Evolutionary conservation across 306 rosid genomes (phyloP), one percentile per base, ranked within the genome.

Genomic region (Medicago lupulina): DNA sequence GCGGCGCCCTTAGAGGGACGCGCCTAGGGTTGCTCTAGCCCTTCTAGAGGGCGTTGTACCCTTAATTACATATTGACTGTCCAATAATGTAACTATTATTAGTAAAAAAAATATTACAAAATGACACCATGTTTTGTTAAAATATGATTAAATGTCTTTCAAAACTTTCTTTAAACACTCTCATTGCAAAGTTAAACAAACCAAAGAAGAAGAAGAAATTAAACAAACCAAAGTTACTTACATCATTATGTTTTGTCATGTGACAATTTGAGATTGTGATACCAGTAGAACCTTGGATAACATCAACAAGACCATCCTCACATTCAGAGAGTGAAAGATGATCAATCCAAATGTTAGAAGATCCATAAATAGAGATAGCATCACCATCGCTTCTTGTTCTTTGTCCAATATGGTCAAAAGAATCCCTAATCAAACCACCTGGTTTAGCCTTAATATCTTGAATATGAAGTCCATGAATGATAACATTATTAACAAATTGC

Each of bases 191-290:
- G n/a, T n/a, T n/a, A n/a, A n/a, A n/a, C n/a, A n/a, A n/a, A n/a
- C n/a, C n/a, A n/a, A n/a, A n/a, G n/a, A n/a, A n/a, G n/a, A n/a
- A n/a, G n/a, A n/a, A n/a, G n/a, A n/a, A n/a, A n/a, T n/a, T n/a
- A n/a, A 23, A 21, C 23, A 21, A 21, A n/a, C n/a, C n/a, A 21
- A 21, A 25, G 28, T 71, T 31, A 43, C 47, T 74, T 49, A 78
- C 82, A 21, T 78, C 77, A 9, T 78, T 78, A 62, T 78, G 82
- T 62, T 62, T 78, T 9, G 82, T 78, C 82, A 78, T 78, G 57
- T 78, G 82, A 53, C 65, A 60, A 70, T 78, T 78, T n/a, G 82
- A 61, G 66, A 78, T 36, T 38, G 82, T 70, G 72, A 78, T 3
- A 6, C 46, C 82, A 2, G 82, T 78, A 28, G 82, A 78, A 25